Conservation (phyloP, 768 basidiomycete species). For the Coprinellus micaceus region DNA sequence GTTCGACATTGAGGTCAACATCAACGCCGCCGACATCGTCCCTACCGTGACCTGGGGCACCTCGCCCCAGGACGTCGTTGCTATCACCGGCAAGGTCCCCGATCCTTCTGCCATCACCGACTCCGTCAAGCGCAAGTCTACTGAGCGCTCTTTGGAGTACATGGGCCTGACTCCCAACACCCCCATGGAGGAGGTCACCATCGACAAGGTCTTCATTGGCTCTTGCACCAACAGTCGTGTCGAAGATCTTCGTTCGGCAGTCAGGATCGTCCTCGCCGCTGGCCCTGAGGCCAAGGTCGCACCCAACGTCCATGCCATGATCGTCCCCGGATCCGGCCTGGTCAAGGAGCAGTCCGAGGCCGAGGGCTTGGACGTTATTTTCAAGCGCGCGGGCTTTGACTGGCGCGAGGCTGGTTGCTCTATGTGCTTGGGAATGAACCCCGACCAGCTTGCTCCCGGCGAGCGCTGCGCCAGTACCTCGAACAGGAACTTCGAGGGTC, state of each 20-base stretch:
- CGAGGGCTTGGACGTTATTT: conserved; percentile 81
- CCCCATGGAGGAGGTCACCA: conserved; percentile 69
- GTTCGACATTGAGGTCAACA: conserved; percentile 79
- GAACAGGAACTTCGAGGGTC: conserved; percentile 91
- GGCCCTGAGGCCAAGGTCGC: conserved; percentile 74
- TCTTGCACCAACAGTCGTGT: conserved; percentile 95
- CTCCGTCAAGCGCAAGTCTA: conserved; percentile 60
- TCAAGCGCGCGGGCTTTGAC: conserved; percentile 89
- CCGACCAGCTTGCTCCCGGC: conserved; percentile 80
- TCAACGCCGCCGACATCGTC: conserved; percentile 79
- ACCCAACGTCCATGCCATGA: conserved; percentile 75
- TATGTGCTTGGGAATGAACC: conserved; percentile 97
- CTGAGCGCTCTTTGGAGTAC: conserved; percentile 74
- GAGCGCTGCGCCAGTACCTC: conserved; percentile 89
- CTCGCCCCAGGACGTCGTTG: conserved; percentile 82
- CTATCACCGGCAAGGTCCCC: conserved; percentile 80
- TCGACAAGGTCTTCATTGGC: conserved; percentile 92
- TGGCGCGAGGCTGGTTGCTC: conserved; percentile 96
- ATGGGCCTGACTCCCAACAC: conserved; percentile 83
- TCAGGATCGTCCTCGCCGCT: conserved; percentile 69
- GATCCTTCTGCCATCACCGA: conserved; percentile 67
- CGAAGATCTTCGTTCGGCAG: conserved; percentile 87
- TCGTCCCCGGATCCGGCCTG: conserved; percentile 88
- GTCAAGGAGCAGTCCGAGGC: conserved; percentile 90
- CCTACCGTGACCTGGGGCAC: conserved; percentile 94